Base-by-base conservation (phyloP, 192 early-diverging fungal genomes). In the Fimicolochytrium jonesii region DNA sequence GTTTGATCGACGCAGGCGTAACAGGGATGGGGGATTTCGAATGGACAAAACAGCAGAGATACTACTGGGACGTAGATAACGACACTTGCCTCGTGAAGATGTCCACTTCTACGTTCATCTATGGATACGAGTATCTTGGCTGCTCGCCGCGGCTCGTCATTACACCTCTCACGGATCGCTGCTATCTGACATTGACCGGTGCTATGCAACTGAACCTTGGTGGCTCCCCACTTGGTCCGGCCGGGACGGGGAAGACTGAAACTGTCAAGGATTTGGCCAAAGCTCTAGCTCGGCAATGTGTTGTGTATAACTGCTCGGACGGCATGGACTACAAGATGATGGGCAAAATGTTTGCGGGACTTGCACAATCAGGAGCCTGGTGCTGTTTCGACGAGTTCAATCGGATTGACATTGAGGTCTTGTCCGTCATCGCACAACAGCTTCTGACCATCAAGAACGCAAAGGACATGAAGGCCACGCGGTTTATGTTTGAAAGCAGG, bases 361-460 rank as follows among this genome's bases (percentile, higher is more conserved):
- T 82, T 28, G 79, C 79, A 4, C 82, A 82, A 55, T 77, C 74
- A 2, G 82, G 82, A 9, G 82, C 82, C 1, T 84, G 82, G 82
- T 82, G 80, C 68, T 84, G 82, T 37, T 84, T 84, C 50, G 82
- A 84, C 59, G 82, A 84, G 56, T 84, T 84, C 69, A 84, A 84
- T 59, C 72, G 82, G 32, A 84, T 84, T 42, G 82, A 84, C 59
- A 84, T 84, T 43, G 82, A 84, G 36, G 82, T 84, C 30, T 64
- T 84, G 2, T 78, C 75, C 17, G 82, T 84, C 13, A 79, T 84
- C 68, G 82, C 82, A 3, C 82, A 84, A 59, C 82, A 84, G 59
- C 72, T 84, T 4, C 56, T 84, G 48, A 80, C 79, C 18, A 84
- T 84, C 36, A 84, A 81, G 54, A 77, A 74, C 32, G 82, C 82